A percentile compares a stretch with the other conserved stretches of the same genome.
Conservation (phyloP, 345 rosid species). For the Toxicodendron radicans region DNA sequence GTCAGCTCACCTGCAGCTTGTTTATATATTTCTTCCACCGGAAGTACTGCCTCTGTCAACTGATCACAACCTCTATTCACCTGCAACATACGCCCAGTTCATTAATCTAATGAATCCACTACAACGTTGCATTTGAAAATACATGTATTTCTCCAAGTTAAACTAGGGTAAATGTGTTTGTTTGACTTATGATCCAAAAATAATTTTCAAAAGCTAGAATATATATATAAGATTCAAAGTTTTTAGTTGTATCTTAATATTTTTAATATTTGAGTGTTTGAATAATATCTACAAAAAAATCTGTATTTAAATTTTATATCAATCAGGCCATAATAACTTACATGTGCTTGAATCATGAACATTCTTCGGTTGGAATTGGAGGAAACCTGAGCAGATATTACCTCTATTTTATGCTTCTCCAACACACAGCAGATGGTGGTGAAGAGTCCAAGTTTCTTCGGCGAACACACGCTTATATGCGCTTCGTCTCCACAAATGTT, state of each 20-base stretch:
- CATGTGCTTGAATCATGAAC: slow-evolving; percentile 62
- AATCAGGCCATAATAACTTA: slow-evolving; percentile 17
- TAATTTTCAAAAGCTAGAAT: no score
- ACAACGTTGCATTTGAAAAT: no score
- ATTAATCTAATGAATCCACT: no score
- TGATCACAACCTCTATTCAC: slow-evolving; percentile 37
- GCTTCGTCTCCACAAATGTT: slow-evolving; percentile 64
- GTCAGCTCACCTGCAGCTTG: slow-evolving; percentile 64
- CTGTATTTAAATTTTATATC: neutral
- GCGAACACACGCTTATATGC: slow-evolving; percentile 51
- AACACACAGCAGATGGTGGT: slow-evolving; percentile 48
- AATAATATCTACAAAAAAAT: no score
- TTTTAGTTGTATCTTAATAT: no score
- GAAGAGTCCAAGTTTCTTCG: slow-evolving; percentile 48
- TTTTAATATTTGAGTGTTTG: no score
- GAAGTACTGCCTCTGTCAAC: slow-evolving; percentile 33
- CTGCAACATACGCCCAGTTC: slow-evolving; percentile 34
- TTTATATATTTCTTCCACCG: slow-evolving; percentile 49
- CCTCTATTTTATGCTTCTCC: slow-evolving; percentile 60
- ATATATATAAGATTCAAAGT: no score
- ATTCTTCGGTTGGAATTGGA: slow-evolving; percentile 36
- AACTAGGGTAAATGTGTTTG: no score
- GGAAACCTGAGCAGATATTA: slow-evolving; percentile 51
- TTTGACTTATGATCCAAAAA: no score
- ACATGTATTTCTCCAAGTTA: no score